Conservation (phyloP, 371 early-diverging fungal species). For the Syncephalis fuscata region DNA sequence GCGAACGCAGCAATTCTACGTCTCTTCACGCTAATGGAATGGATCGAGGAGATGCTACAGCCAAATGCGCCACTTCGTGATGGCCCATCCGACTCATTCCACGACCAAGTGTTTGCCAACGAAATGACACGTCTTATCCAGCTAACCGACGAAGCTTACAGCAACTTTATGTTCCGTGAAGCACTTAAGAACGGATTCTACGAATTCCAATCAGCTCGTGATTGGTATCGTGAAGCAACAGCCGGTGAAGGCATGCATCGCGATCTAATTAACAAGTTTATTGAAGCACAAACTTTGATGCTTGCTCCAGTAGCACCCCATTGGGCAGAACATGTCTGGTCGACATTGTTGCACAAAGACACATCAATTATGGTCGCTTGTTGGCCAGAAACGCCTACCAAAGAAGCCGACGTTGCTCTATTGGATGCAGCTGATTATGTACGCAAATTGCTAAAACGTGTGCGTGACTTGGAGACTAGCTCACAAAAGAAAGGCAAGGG, state of each 20-base stretch:
- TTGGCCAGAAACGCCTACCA: slow-evolving; percentile 45
- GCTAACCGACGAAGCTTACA: slow-evolving; percentile 62
- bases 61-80: slow-evolving; percentile 18
- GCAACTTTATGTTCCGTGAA: slow-evolving; percentile 77
- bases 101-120: slow-evolving; percentile 73
- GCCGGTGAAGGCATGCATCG: slow-evolving; percentile 69
- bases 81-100: slow-evolving; percentile 37
- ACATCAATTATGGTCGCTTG: slow-evolving; percentile 35
- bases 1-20: slow-evolving; percentile 95
- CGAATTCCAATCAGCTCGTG: slow-evolving; percentile 81
- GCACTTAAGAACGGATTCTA: slow-evolving; percentile 91
- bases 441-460: slow-evolving; percentile 46
- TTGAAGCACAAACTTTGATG: slow-evolving; percentile 66
- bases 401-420: slow-evolving; percentile 38
- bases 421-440: slow-evolving; percentile 69
- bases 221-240: slow-evolving; percentile 79
- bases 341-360: slow-evolving; percentile 45
- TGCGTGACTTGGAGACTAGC: slow-evolving; percentile 70
- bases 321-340: slow-evolving; percentile 87
- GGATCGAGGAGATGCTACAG: slow-evolving; percentile 49
- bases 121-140: slow-evolving; percentile 67
- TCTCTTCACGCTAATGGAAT: slow-evolving; percentile 83
- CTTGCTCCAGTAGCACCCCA: slow-evolving; percentile 85
- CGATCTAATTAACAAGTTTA: slow-evolving; percentile 61
- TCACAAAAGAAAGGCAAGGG: slow-evolving; percentile 56